Base-by-base conservation (phyloP, 1,284 basidiomycete genomes). In the Apiotrichum siamense region DNA sequence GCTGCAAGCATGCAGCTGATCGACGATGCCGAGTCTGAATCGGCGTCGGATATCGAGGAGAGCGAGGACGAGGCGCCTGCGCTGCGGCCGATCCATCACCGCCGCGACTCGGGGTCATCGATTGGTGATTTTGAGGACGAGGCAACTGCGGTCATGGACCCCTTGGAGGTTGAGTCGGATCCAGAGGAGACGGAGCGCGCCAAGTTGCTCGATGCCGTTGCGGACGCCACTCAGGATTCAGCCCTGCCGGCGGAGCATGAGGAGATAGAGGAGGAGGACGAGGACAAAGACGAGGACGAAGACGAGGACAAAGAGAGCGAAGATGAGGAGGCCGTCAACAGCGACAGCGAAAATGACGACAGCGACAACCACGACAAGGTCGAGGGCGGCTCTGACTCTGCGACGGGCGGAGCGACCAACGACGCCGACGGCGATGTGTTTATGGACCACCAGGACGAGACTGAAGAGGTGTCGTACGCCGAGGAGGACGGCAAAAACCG, bases 91-190 rank as follows among this genome's bases (percentile, higher is more conserved):
- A 26, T 17, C 24, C 25, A 12, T 4, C 42, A 44, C 43, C 45
- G 55, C 15, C 38, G 50, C 12, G 63, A 57, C 7, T 64, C 63
- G 0, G 66, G 67, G 21, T 63, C 61, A 39, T 65, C 64, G 5
- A 65, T 70, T 17, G 68, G 64, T 20, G 65, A 67, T 35, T 63
- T 66, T 44, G 62, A 46, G 10, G 62, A 60, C 23, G 63, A 56
- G 20, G 42, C 26, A 21, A 42, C 18, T 20, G 24, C 7, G 27
- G 9, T 42, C 4, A 17, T 20, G n/a, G 27, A 24, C 31, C 21
- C n/a, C 32, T n/a, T n/a, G n/a, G n/a, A n/a, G n/a, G 23, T 7
- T 7, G 46, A 49, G n/a, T 36, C 24, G 12, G 45, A 29, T 7
- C n/a, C 38, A 7, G 54, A 45, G 21, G 56, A 60, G 11, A 48